Evolutionary conservation across 2,329 filamentous ascomycete species (phyloP), one percentile per base, ranked within the genome.

Genomic region (Simplicillium aogashimaense): DNA sequence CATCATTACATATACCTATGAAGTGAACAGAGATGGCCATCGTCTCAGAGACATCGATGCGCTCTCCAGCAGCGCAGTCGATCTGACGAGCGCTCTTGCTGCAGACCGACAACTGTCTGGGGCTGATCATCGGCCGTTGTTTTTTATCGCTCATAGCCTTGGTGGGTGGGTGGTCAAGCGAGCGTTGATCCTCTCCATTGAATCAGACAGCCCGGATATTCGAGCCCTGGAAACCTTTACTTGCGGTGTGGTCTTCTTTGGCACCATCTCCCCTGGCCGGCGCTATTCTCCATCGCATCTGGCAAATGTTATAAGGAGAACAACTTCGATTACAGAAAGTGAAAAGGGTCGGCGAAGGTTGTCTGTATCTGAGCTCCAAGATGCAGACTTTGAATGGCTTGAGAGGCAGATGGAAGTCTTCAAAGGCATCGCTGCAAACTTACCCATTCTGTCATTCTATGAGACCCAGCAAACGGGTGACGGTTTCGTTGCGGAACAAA

Each of bases 111-210:
- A 38, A 12, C 41, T 38, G 11, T 50, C 51, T 29, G 47, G 41
- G 31, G 46, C 50, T 11, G 40, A 28, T 28, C 38, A 38, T 3
- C 47, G 52, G n/a, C 52, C 52, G 1, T 45, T 54, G 9, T 52
- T 52, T 43, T 53, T 55, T 43, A 48, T 54, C 13, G 51, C 52
- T 10, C 53, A 54, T 30, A 50, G 50, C 32, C 43, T 54, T 14
- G 52, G 52, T 13, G 51, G 52, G 4, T 53, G 52, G 51, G 50
- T 55, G 29, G 52, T 55, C 43, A 53, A 54, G 45, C 48, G 50
- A n/a, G 47, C 47, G 7, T 47, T 54, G 17, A 49, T 54, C 39
- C 50, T 52, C 25, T 51, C 52, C n/a, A 50, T 46, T 37, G 52
- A 54, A 43, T 48, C 52, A n/a, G 42, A 44, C 15, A 45, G 46